These are phyloP conservation scores for Closterium sp. DNA, from an alignment of 139 green algal species.

Conservation along the genomic window DNA sequence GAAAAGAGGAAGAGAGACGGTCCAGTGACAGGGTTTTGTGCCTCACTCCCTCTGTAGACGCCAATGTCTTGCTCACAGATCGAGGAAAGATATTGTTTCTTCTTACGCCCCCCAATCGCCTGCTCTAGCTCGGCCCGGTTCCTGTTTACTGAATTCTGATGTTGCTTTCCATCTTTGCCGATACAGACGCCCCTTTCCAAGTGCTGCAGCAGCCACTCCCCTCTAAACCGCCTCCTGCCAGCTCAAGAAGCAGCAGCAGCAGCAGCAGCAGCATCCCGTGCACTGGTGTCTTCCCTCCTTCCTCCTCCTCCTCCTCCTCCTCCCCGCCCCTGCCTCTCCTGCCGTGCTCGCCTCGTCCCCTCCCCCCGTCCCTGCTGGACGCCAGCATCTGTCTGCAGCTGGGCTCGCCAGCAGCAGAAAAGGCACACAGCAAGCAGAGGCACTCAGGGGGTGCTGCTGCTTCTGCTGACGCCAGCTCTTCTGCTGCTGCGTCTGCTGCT, in stretches of 20 bases:
- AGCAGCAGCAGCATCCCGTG: background rate
- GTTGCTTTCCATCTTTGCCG: no score
- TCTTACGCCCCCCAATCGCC: no score
- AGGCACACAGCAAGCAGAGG: background rate
- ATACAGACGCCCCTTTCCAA: background rate
- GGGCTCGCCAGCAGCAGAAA: background rate
- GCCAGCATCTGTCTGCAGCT: background rate
- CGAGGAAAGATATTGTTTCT: no score
- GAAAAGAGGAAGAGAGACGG: no score
- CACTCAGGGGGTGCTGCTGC: background rate
- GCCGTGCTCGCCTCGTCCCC: background rate
- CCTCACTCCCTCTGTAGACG: no score
- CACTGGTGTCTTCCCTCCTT: background rate
- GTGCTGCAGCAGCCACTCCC: background rate
- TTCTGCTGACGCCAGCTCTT: background rate
- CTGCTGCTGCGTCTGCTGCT: no score
- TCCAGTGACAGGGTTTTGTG: no score
- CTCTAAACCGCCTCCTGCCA: background rate
- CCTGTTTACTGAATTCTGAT: no score
- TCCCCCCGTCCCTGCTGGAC: background rate
- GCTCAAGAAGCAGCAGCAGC: background rate
- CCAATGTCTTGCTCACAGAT: no score
- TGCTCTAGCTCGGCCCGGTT: no score
- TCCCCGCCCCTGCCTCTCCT: background rate
- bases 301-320: background rate